These are phyloP conservation scores for Pelargonium australe DNA, from an alignment of 441 rosid species.

Conservation along the genomic window DNA sequence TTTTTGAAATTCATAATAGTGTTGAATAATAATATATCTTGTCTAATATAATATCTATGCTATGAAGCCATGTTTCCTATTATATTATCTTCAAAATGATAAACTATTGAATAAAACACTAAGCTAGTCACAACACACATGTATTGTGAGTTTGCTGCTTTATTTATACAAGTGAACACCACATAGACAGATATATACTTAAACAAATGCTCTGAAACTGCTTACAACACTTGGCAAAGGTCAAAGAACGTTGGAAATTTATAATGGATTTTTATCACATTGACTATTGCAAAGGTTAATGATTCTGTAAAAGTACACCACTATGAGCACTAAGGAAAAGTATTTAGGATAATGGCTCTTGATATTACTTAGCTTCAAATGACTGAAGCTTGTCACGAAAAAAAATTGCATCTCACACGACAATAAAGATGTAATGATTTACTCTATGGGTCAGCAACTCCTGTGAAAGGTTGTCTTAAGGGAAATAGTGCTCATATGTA, in stretches of 20 bases:
- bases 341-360: not conserved
- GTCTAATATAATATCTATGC: not conserved
- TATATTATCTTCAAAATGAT: not conserved
- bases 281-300: not conserved
- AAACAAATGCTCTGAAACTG: not conserved
- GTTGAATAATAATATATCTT: not conserved
- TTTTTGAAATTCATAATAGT: not conserved
- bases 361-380: constrained; percentile 1
- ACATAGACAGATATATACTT: not conserved
- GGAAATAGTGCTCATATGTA: not conserved
- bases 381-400: not conserved
- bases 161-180: not conserved
- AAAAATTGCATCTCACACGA: too few species aligned
- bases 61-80: not conserved
- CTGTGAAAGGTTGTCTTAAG: not conserved
- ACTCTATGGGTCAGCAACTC: not conserved
- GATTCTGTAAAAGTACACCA: not conserved
- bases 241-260: not conserved
- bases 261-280: not conserved
- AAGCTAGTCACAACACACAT: too few species aligned
- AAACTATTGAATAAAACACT: too few species aligned
- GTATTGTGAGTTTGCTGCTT: too few species aligned
- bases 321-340: not conserved
- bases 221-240: not conserved
- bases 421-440: too few species aligned